Conservation (phyloP, 2,329 filamentous ascomycete species). For the Daldinia sp. region DNA sequence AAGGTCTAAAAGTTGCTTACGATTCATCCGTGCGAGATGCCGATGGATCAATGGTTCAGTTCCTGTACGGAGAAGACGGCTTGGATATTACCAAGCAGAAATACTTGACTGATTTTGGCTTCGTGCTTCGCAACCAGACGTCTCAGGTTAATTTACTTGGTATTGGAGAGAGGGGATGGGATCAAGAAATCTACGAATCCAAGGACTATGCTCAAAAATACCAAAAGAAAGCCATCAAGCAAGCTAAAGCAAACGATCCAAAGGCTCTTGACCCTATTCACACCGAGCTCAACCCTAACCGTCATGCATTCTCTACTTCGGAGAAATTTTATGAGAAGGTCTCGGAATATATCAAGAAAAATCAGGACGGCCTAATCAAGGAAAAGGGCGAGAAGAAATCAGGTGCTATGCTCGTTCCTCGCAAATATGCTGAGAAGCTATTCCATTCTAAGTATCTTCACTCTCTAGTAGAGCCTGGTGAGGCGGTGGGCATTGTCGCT, state of each 20-base stretch:
- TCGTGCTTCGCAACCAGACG: constrained; percentile 84
- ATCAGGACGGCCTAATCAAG: constrained; percentile 68
- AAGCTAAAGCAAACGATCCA: constrained; percentile 63
- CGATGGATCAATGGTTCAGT: constrained; percentile 92
- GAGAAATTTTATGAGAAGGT: constrained; percentile 82
- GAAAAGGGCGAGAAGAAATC: constrained; percentile 55
- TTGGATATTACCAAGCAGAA: constrained; percentile 94
- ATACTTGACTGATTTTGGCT: constrained; percentile 88
- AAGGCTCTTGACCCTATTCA: constrained; percentile 79
- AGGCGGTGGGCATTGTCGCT: constrained; percentile 95
- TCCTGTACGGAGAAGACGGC: constrained; percentile 95
- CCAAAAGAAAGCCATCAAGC: constrained; percentile 83
- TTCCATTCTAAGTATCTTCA: constrained; percentile 93
- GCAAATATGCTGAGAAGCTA: constrained; percentile 82
- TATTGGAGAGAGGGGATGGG: constrained; percentile 61
- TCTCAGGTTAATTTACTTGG: constrained; percentile 82
- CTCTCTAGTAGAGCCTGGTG: constrained; percentile 91
- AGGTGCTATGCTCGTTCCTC: constrained; percentile 41
- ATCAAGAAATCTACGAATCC: constrained; percentile 56
- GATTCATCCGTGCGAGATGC: constrained; percentile 94
- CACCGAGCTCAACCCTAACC: constrained; percentile 76
- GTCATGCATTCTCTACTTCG: constrained; percentile 84
- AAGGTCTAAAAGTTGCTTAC: constrained; percentile 90
- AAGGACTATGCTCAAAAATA: constrained; percentile 73
- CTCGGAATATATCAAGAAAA: constrained; percentile 79